Evolutionary conservation across 257 asterid species (phyloP).

Genomic region (Primulina huaijiensis): DNA sequence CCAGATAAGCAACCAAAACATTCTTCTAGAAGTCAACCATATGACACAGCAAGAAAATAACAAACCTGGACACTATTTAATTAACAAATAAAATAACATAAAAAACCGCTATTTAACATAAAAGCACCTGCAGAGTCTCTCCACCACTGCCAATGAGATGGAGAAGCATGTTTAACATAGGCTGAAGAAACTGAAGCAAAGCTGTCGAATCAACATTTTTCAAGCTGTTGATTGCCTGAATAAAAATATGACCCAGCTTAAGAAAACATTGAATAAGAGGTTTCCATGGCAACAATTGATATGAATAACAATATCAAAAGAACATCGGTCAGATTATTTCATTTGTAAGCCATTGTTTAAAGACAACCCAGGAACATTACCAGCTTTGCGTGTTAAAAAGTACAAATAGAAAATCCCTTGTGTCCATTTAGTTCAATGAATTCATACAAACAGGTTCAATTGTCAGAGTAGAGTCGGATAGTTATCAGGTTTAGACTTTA

Average conservation of each 20-base stretch:
- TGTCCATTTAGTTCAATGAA: slow-evolving; percentile 8
- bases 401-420: not conserved
- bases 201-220: slow-evolving; percentile 99
- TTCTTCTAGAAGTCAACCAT: slow-evolving; percentile 18
- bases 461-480: slow-evolving; percentile 10
- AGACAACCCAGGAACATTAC: slow-evolving; percentile 18
- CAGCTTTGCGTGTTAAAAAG: not conserved
- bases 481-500: not conserved
- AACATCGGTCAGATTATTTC: slow-evolving; percentile 19
- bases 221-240: slow-evolving; percentile 96
- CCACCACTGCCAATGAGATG: slow-evolving; percentile 99
- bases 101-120: slow-evolving; percentile 9
- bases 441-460: not conserved
- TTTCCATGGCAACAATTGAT: slow-evolving; percentile 6
- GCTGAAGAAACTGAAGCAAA: slow-evolving; percentile 97
- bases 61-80: slow-evolving; percentile 16
- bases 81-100: slow-evolving; percentile 11
- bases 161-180: slow-evolving; percentile 96
- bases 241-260: slow-evolving; percentile 23
- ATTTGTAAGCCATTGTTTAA: slow-evolving; percentile 15
- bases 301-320: slow-evolving; percentile 14
- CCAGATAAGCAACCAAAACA: slow-evolving; percentile 20
- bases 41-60: slow-evolving; percentile 12
- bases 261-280: not conserved
- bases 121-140: slow-evolving; percentile 89